phyloP scores from a whole-genome alignment of 2,329 filamentous ascomycete species.

The Penicillium rolfsii region DNA sequence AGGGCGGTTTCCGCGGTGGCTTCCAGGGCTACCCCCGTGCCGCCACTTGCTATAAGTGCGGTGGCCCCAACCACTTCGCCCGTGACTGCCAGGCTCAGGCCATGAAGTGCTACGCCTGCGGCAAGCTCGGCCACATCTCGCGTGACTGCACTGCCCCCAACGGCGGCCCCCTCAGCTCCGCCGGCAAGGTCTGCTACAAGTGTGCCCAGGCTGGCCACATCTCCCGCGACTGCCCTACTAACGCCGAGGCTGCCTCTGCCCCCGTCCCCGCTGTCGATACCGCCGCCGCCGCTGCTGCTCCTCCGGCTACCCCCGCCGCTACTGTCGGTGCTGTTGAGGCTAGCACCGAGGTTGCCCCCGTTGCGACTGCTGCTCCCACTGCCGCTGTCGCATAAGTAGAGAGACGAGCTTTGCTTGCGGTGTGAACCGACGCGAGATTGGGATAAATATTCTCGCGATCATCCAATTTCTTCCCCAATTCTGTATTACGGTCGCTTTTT shows the following conservation, averaged over 20 bases:
- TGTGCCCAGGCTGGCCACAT: constrained; percentile 96
- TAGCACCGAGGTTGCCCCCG: constrained; percentile 39
- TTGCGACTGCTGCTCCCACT: constrained; percentile 46
- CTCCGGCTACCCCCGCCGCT: constrained; percentile 38
- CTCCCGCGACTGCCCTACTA: constrained; percentile 90
- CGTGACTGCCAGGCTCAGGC: constrained; percentile 97
- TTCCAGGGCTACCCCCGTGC: constrained; percentile 63
- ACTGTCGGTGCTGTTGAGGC: constrained; percentile 39
- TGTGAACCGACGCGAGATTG: constrained; percentile 18
- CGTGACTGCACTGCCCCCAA: constrained; percentile 96
- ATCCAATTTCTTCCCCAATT: constrained; percentile 26
- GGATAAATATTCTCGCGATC: constrained; percentile 16
- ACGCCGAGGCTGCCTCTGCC: constrained; percentile 51
- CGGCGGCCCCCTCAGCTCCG: constrained; percentile 91
- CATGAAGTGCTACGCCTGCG: constrained; percentile 98
- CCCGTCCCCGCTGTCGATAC: constrained; percentile 41
- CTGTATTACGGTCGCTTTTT: constrained; percentile 39
- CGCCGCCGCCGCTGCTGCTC: constrained; percentile 29
- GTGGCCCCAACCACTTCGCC: constrained; percentile 94
- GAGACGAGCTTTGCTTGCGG: constrained; percentile 8
- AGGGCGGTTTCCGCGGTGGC: constrained; percentile 71
- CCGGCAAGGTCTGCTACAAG: constrained; percentile 98
- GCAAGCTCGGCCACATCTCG: constrained; percentile 92
- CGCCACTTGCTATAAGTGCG: constrained; percentile 71
- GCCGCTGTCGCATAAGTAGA: constrained; percentile 49